A percentile compares a stretch with the other conserved stretches of the same genome.
Evolutionary conservation across 2,329 filamentous ascomycete species (phyloP).

Genomic region (Camillea tinctor): DNA sequence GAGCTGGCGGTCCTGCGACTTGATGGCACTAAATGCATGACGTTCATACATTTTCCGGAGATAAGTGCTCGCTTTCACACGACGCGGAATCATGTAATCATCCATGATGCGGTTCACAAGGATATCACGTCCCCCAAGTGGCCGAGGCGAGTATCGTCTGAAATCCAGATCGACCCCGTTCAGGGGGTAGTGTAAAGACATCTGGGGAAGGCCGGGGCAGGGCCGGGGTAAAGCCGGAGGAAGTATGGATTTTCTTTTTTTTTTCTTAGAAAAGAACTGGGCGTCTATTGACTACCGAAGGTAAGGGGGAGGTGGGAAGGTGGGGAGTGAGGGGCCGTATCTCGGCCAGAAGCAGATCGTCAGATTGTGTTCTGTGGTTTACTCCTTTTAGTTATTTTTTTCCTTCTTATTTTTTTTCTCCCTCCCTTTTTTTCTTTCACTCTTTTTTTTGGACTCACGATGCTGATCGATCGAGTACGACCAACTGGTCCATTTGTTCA

Average conservation of each 20-base stretch:
- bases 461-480: neutral
- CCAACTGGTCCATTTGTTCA: too few species aligned
- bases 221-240: neutral
- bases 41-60: neutral
- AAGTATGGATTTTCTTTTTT: neutral
- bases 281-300: neutral
- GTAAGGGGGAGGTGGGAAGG: too few species aligned
- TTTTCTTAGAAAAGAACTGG: too few species aligned
- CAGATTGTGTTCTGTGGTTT: neutral
- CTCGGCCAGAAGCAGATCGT: neutral
- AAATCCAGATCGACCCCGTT: conserved; percentile 34
- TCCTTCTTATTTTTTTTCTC: too few species aligned
- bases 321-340: too few species aligned
- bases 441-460: neutral
- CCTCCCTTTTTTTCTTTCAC: too few species aligned
- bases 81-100: conserved; percentile 28
- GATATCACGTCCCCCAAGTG: conserved; percentile 31
- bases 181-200: conserved; percentile 34
- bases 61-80: conserved; percentile 13
- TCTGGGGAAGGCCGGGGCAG: conserved; percentile 5
- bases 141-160: conserved; percentile 33
- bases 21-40: conserved; percentile 16
- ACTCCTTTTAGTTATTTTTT: too few species aligned
- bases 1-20: conserved; percentile 21
- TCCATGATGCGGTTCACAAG: conserved; percentile 33